Conservation (phyloP, 352 stramenopile genomes). For the Phytophthora constricta region DNA sequence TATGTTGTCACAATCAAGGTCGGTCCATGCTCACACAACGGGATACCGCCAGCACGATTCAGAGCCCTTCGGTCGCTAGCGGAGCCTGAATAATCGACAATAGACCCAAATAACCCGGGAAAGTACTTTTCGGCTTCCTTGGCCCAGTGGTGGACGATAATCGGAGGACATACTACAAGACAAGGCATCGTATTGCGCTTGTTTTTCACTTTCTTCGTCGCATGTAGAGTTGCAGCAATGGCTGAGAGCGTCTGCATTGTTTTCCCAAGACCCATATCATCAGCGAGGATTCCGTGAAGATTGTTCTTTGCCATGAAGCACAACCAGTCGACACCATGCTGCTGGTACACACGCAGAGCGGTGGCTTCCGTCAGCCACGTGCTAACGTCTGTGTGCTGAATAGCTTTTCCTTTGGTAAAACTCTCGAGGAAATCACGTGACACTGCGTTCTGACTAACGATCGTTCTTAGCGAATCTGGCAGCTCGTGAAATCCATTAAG, state of each 20-base stretch:
- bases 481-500: conserved; percentile 9
- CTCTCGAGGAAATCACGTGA: conserved; percentile 75
- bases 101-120: conserved; percentile 51
- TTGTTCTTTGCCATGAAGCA: conserved; percentile 72
- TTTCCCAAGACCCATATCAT: conserved; percentile 95
- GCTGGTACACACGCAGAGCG: conserved; percentile 72
- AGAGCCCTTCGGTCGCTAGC: conserved; percentile 51
- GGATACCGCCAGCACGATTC: conserved; percentile 35
- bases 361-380: conserved; percentile 38
- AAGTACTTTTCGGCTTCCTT: conserved; percentile 91
- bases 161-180: conserved; percentile 95
- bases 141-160: conserved; percentile 96
- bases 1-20: conserved; percentile 87
- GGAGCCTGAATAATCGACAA: conserved; percentile 84
- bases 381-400: conserved; percentile 46
- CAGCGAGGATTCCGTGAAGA: conserved; percentile 82
- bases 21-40: conserved; percentile 5
- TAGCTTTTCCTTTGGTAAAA: conserved; percentile 64
- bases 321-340: conserved; percentile 83
- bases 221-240: conserved; percentile 72
- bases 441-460: conserved; percentile 55
- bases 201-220: conserved; percentile 1
- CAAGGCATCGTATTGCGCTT: conserved; percentile 11
- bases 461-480: conserved; percentile 27
- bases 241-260: conserved; percentile 94